Percentiles rank a stretch among this genome's conserved stretches.
These are phyloP conservation scores for Hypsizygus marmoreus DNA, from an alignment of 768 basidiomycete species.

Conservation along the genomic window DNA sequence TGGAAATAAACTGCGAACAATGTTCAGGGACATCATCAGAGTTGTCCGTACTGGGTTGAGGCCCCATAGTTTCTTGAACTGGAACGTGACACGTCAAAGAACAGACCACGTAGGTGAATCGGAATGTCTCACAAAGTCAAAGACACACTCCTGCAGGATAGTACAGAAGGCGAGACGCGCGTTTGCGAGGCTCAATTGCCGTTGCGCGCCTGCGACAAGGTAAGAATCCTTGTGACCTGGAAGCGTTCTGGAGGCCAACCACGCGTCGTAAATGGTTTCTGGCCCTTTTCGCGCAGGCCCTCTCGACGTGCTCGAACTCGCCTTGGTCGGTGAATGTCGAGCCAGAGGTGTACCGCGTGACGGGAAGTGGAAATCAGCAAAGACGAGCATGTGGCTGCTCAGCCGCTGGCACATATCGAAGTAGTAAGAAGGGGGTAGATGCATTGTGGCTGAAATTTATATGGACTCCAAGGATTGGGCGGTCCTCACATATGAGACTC, in stretches of 20 bases:
- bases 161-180: constrained; percentile 52
- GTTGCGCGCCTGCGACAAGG: constrained; percentile 69
- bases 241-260: constrained; percentile 58
- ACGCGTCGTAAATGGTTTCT: constrained; percentile 49
- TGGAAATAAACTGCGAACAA: constrained; percentile 74
- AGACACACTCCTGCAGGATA: constrained; percentile 54
- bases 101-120: constrained; percentile 7
- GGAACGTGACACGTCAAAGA: constrained; percentile 11
- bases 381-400: constrained; percentile 37
- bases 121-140: constrained; percentile 48
- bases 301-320: constrained; percentile 5
- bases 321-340: constrained; percentile 17
- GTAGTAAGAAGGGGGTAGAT: constrained; percentile 33
- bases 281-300: constrained; percentile 16
- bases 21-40: constrained; percentile 71
- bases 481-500: constrained; percentile 15
- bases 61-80: constrained; percentile 46
- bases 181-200: constrained; percentile 61
- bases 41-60: constrained; percentile 70
- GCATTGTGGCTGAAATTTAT: constrained; percentile 28
- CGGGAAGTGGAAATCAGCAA: constrained; percentile 35
- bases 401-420: constrained; percentile 41
- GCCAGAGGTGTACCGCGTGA: constrained; percentile 25
- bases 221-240: constrained; percentile 44
- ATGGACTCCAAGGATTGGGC: constrained; percentile 26